phyloP scores from a whole-genome alignment of 768 basidiomycete genomes.

The Tephrocybe rancida region DNA sequence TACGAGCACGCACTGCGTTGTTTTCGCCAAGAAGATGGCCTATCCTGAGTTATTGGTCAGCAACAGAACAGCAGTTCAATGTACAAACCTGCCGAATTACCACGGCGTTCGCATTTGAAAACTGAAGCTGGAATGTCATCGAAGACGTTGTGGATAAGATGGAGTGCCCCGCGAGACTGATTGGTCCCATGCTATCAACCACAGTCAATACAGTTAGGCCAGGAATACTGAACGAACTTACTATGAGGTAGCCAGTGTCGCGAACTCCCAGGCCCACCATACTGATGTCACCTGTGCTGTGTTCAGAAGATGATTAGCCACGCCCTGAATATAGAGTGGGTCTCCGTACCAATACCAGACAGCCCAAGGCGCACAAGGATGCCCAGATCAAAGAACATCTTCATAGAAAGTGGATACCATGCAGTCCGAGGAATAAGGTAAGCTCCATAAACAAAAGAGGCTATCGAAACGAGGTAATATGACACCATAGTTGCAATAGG shows the following conservation, averaged over 20 bases:
- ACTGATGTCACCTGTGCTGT: conserved; percentile 77
- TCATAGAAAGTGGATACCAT: conserved; percentile 73
- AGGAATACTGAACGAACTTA: conserved; percentile 15
- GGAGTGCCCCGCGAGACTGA: conserved; percentile 82
- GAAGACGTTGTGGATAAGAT: conserved; percentile 76
- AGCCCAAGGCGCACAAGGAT: conserved; percentile 72
- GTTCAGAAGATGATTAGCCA: background rate
- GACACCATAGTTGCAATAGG: conserved; percentile 86
- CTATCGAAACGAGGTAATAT: conserved; percentile 72
- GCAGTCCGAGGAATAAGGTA: conserved; percentile 66
- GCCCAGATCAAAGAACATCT: conserved; percentile 65
- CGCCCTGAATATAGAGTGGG: background rate
- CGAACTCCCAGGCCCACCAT: conserved; percentile 97
- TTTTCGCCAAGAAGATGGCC: conserved; percentile 9
- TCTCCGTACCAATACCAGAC: conserved; percentile 68
- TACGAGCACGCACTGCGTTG: conserved; percentile 11
- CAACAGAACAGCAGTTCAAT: background rate
- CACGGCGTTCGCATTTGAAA: conserved; percentile 75
- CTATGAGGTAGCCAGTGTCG: conserved; percentile 56
- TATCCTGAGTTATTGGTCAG: background rate
- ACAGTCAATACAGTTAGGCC: background rate
- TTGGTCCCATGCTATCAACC: conserved; percentile 65
- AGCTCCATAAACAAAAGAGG: conserved; percentile 62
- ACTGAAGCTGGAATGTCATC: conserved; percentile 80
- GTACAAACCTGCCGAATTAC: conserved; percentile 68